Conservation (phyloP, 768 basidiomycete genomes). For the Fomitopsis serialis region DNA sequence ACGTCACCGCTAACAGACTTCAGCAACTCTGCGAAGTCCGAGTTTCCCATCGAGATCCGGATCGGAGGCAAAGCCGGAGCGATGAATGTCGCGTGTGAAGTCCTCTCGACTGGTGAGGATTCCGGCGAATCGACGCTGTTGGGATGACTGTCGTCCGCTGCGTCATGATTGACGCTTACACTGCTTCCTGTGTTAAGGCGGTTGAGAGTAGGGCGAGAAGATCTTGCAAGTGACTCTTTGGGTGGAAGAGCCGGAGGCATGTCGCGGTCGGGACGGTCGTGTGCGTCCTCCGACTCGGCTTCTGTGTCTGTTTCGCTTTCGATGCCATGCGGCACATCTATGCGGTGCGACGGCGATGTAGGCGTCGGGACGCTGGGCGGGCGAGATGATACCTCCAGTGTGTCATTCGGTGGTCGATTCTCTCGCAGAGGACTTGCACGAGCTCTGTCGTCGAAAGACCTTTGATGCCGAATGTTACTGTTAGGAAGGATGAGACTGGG, state of each 20-base stretch:
- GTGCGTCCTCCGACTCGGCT: conserved; percentile 41
- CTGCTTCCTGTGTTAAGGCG: conserved; percentile 16
- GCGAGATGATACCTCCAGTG: conserved; percentile 23
- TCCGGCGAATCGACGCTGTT: conserved; percentile 32
- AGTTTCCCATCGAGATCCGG: conserved; percentile 80
- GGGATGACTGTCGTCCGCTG: conserved; percentile 35
- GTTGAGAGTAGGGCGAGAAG: conserved; percentile 23
- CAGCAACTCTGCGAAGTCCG: conserved; percentile 76
- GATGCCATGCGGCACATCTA: conserved; percentile 66
- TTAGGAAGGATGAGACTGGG: conserved; percentile 12
- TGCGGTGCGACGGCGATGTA: conserved; percentile 54
- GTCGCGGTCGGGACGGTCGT: conserved; percentile 2
- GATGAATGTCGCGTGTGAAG: conserved; percentile 71
- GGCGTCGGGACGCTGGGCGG: conserved; percentile 38
- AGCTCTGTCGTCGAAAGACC: conserved; percentile 13
- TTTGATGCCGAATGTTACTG: conserved; percentile 6
- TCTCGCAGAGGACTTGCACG: conserved; percentile 4
- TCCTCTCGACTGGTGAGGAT: conserved; percentile 60
- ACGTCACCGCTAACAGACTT: conserved; percentile 48
- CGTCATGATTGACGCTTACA: conserved; percentile 2
- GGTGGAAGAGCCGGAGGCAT: conserved; percentile 18
- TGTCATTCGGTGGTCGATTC: conserved; percentile 2
- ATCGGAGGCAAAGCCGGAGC: conserved; percentile 87
- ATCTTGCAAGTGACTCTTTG: conserved; percentile 10
- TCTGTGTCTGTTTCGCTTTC: conserved; percentile 77